These are phyloP conservation scores for Heterobasidion occidentale DNA, from an alignment of 1,284 basidiomycete genomes.

Conservation along the genomic window DNA sequence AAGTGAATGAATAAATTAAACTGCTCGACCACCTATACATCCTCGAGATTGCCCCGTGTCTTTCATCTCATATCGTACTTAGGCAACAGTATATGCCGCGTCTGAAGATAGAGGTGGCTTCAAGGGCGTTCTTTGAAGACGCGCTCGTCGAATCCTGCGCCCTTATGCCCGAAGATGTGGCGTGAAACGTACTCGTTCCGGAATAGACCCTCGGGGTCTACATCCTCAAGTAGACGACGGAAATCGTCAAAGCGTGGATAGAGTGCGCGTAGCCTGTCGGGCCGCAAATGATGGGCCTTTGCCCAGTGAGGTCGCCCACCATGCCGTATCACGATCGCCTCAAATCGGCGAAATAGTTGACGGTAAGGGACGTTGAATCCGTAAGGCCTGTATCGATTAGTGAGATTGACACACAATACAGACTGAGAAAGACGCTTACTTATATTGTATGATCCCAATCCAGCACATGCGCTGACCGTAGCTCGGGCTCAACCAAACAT, in stretches of 20 bases:
- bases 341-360: slow-evolving; percentile 75
- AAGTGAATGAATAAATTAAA: too few relatives aligned
- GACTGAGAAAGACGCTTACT: slow-evolving; percentile 41
- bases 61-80: too few relatives aligned
- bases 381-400: slow-evolving; percentile 62
- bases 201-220: slow-evolving; percentile 81
- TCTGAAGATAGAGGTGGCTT: too few relatives aligned
- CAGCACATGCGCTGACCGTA: slow-evolving; percentile 79
- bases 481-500: slow-evolving; percentile 91
- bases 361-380: slow-evolving; percentile 85
- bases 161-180: slow-evolving; percentile 56
- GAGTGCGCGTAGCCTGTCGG: slow-evolving; percentile 54
- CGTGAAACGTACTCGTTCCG: slow-evolving; percentile 73
- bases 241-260: slow-evolving; percentile 89
- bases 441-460: slow-evolving; percentile 95
- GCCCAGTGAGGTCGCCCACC: slow-evolving; percentile 95
- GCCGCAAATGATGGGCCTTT: slow-evolving; percentile 79
- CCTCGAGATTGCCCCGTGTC: too few relatives aligned
- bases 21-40: too few relatives aligned
- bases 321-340: slow-evolving; percentile 65
- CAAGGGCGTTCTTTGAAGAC: slow-evolving; percentile 40
- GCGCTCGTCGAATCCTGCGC: slow-evolving; percentile 35
- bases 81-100: too few relatives aligned
- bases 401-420: neutral
- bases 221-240: slow-evolving; percentile 54